Evolutionary conservation across 345 rosid genomes (phyloP).

Genomic region (Boechera divaricarpa): DNA sequence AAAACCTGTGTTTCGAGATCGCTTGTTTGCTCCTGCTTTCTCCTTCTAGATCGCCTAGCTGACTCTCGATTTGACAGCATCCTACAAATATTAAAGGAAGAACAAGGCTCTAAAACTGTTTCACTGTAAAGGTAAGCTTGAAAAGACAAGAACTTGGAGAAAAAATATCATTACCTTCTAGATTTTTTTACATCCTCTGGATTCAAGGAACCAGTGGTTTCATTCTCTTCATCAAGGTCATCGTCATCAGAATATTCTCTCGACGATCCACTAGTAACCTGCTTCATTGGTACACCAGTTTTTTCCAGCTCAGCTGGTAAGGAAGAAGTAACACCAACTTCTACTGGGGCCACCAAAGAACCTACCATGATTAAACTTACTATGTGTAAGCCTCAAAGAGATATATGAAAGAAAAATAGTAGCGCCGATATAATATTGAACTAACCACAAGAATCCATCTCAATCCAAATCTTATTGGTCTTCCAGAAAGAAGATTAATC

Average conservation of each 20-base stretch:
- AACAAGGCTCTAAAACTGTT: constrained; percentile 10
- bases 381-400: constrained; percentile 22
- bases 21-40: constrained; percentile 84
- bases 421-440: not conserved
- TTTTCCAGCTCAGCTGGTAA: constrained; percentile 51
- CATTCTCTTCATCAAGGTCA: constrained; percentile 88
- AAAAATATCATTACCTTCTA: constrained; percentile 58
- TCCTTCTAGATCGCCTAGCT: constrained; percentile 94
- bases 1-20: constrained; percentile 92
- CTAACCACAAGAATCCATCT: constrained; percentile 17
- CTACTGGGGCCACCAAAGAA: constrained; percentile 48
- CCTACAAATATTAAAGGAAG: constrained; percentile 48
- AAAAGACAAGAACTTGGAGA: constrained; percentile 13
- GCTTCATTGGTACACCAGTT: constrained; percentile 58
- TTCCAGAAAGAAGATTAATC: not conserved
- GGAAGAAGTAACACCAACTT: constrained; percentile 53
- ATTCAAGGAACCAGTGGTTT: constrained; percentile 62
- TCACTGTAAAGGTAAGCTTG: not conserved
- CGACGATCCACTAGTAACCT: constrained; percentile 88
- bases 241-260: constrained; percentile 92
- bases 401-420: not conserved
- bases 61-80: constrained; percentile 99
- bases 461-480: constrained; percentile 1
- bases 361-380: constrained; percentile 48
- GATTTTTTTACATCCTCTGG: constrained; percentile 69